Conservation (phyloP, 805 yeast species). For the Metschnikowia lunata region DNA sequence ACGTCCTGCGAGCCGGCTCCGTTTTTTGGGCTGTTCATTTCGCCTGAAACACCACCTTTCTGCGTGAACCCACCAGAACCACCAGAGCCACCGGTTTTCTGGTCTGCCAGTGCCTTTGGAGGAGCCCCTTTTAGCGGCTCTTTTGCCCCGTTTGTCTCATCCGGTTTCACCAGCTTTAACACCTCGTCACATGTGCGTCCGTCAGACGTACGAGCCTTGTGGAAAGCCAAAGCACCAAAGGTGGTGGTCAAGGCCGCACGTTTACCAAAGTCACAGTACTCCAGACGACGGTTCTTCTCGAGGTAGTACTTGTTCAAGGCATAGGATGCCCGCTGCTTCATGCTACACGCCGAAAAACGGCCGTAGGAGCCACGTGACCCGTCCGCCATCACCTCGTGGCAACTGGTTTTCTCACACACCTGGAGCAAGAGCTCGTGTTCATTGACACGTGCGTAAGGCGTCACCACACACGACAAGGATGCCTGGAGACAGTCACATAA, state of each 20-base stretch:
- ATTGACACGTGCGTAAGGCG: conserved; percentile 22
- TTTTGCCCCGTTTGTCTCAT: not conserved
- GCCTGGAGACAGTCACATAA: conserved; percentile 44
- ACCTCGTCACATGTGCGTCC: conserved; percentile 24
- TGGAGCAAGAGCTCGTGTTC: conserved; percentile 22
- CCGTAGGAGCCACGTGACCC: conserved; percentile 40
- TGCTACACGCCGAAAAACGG: conserved; percentile 35
- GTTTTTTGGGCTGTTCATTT: too few species aligned
- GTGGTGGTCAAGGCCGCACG: conserved; percentile 20
- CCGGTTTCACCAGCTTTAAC: not conserved
- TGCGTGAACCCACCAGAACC: too few species aligned
- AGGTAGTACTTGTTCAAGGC: conserved; percentile 36
- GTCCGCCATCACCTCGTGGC: conserved; percentile 35
- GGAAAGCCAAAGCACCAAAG: conserved; percentile 16
- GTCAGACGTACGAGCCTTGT: conserved; percentile 16
- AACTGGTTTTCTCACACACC: conserved; percentile 36
- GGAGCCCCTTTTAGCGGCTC: too few species aligned
- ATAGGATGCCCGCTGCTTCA: conserved; percentile 36
- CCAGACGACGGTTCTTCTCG: conserved; percentile 16
- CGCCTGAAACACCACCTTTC: too few species aligned
- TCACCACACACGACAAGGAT: conserved; percentile 34
- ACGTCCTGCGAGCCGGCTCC: too few species aligned
- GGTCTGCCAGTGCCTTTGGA: too few species aligned
- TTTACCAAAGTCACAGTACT: conserved; percentile 24
- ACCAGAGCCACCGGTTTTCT: too few species aligned